Evolutionary conservation across 1,139 yeast species (phyloP).

Genomic region (Yarrowia galli): DNA sequence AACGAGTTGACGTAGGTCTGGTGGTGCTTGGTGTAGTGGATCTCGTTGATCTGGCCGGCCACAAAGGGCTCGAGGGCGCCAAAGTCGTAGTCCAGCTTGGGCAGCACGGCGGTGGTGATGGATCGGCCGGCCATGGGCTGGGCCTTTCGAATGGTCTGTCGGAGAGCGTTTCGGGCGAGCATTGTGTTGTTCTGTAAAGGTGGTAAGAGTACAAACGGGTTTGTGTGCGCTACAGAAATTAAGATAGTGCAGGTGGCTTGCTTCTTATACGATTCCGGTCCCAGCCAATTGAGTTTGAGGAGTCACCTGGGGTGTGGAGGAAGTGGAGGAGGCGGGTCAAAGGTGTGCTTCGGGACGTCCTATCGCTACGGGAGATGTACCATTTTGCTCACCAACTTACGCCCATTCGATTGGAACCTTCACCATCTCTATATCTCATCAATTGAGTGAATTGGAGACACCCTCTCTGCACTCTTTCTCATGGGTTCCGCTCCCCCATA

Average conservation of each 20-base stretch:
- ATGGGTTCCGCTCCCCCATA: too few relatives aligned
- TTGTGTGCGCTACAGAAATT: too few relatives aligned
- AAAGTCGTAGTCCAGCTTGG: conserved; percentile 86
- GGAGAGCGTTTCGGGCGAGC: conserved; percentile 35
- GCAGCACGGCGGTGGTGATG: conserved; percentile 53
- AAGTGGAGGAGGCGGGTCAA: too few relatives aligned
- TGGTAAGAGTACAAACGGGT: too few relatives aligned
- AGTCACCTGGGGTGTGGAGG: too few relatives aligned
- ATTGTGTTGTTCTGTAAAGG: neutral
- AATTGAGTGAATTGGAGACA: neutral
- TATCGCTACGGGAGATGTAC: too few relatives aligned
- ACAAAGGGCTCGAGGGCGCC: conserved; percentile 90
- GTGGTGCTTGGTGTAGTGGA: conserved; percentile 91
- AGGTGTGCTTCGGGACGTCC: too few relatives aligned
- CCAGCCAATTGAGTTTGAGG: conserved; percentile 33
- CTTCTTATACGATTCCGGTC: conserved; percentile 11
- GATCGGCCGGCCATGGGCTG: conserved; percentile 20
- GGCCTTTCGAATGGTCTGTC: conserved; percentile 29
- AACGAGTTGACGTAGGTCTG: conserved; percentile 92
- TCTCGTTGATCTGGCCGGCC: conserved; percentile 86
- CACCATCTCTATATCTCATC: neutral
- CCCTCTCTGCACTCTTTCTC: neutral
- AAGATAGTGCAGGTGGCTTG: neutral
- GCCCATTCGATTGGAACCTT: neutral
- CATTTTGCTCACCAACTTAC: neutral